These are phyloP conservation scores for Geotrichum candidum DNA, from an alignment of 1,139 yeast species.

Conservation along the genomic window DNA sequence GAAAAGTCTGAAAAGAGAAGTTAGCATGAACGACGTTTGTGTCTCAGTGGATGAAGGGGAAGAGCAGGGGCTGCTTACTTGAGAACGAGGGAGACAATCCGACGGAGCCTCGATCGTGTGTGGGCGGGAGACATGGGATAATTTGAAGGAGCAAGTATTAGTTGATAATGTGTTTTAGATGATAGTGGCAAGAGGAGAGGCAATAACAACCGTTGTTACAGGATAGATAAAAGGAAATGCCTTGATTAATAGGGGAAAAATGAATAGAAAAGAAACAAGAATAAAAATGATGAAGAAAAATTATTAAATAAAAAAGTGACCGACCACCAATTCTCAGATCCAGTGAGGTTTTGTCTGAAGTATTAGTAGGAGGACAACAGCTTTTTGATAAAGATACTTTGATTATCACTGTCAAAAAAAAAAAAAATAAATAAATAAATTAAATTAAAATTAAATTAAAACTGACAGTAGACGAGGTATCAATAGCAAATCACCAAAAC, in stretches of 20 bases:
- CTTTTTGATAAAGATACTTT: background rate
- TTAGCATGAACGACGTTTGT: background rate
- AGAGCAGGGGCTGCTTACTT: background rate
- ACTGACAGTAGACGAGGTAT: background rate
- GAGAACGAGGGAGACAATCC: background rate
- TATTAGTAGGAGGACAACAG: background rate
- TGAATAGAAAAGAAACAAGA: no score
- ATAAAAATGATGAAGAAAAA: background rate
- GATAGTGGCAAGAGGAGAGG: background rate
- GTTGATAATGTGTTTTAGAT: background rate
- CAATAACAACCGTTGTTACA: background rate
- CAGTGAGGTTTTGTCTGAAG: background rate
- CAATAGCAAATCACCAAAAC: background rate
- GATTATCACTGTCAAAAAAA: background rate
- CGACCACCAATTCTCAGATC: background rate
- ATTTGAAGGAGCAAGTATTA: background rate
- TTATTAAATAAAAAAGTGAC: background rate
- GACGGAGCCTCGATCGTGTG: background rate
- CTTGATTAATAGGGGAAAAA: background rate
- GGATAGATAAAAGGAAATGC: background rate
- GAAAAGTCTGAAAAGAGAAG: slow-evolving; percentile 47
- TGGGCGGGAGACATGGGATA: background rate
- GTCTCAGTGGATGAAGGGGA: background rate
- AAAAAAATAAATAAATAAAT: no score
- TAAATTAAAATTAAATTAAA: background rate